Evolutionary conservation across 2,329 filamentous ascomycete species (phyloP).

Genomic region (Pseudogymnoascus sp.): DNA sequence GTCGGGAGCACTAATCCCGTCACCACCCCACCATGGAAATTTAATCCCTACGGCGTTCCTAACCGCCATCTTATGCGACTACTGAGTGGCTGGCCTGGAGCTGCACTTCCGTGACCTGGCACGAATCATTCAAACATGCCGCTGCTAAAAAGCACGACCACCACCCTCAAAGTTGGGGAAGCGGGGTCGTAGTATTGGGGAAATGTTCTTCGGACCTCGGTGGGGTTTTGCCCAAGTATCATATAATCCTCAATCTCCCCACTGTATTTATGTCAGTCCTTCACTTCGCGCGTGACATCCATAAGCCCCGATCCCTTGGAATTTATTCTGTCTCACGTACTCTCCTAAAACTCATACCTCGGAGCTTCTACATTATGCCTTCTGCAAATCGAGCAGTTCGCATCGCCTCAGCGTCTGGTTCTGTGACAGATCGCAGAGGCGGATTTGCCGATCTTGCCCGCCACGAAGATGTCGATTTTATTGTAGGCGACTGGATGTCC

Average conservation of each 20-base stretch:
- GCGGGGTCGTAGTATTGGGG: too few species aligned
- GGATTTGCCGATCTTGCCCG: slow-evolving; percentile 31
- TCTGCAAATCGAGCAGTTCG: background rate
- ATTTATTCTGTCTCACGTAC: background rate
- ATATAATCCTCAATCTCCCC: background rate
- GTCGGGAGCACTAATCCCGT: too few species aligned
- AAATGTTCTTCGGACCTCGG: too few species aligned
- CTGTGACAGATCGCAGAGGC: slow-evolving; percentile 35
- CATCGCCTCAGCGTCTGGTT: slow-evolving; percentile 29
- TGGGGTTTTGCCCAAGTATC: too few species aligned
- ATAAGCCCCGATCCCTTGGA: background rate
- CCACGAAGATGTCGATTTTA: slow-evolving; percentile 38
- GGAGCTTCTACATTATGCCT: background rate
- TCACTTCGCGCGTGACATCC: background rate
- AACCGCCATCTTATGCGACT: too few species aligned
- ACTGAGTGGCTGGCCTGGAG: too few species aligned
- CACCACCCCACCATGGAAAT: too few species aligned
- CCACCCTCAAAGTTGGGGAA: too few species aligned
- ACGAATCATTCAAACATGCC: too few species aligned
- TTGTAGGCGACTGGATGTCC: slow-evolving; percentile 42
- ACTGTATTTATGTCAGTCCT: background rate
- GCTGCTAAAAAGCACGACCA: too few species aligned
- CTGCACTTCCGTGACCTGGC: too few species aligned
- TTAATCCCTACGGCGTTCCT: too few species aligned
- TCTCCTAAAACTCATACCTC: background rate